phyloP scores from a whole-genome alignment of 345 rosid genomes.

The Psidium friedrichsthalianum region DNA sequence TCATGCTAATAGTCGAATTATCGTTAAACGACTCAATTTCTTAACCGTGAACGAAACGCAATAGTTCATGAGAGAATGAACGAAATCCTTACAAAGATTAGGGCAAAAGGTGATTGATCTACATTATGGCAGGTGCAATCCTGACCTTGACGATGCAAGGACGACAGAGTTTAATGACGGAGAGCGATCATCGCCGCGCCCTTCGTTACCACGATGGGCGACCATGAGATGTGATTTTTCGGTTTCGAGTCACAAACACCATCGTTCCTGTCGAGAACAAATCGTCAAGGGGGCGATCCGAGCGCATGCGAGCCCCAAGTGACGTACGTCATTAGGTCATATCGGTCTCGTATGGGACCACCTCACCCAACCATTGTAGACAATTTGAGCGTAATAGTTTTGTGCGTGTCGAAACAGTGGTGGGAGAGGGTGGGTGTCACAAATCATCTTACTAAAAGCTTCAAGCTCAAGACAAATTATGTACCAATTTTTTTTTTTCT shows the following conservation, averaged over 20 bases:
- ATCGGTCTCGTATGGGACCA: rapidly evolving
- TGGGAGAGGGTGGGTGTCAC: not conserved
- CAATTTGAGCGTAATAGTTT: no score
- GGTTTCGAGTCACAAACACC: not conserved
- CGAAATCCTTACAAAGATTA: not conserved
- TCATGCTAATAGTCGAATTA: not conserved
- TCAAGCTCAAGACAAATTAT: not conserved
- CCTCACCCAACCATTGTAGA: no score
- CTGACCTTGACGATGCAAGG: not conserved
- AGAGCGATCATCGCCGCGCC: not conserved
- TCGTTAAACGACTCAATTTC: not conserved
- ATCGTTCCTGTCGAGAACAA: not conserved
- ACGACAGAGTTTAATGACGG: not conserved
- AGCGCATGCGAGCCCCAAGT: not conserved
- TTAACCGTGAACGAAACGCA: not conserved
- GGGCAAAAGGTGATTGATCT: rapidly evolving
- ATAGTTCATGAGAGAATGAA: not conserved
- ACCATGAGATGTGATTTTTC: not conserved
- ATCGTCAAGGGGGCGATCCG: not conserved
- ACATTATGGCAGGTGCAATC: not conserved
- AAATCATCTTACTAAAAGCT: not conserved
- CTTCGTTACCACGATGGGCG: not conserved
- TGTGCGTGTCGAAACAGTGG: rapidly evolving
- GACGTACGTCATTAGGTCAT: not conserved
- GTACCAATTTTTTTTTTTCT: not conserved